phyloP scores from a whole-genome alignment of 106 monocot species.

The Cymbidium sinense region DNA sequence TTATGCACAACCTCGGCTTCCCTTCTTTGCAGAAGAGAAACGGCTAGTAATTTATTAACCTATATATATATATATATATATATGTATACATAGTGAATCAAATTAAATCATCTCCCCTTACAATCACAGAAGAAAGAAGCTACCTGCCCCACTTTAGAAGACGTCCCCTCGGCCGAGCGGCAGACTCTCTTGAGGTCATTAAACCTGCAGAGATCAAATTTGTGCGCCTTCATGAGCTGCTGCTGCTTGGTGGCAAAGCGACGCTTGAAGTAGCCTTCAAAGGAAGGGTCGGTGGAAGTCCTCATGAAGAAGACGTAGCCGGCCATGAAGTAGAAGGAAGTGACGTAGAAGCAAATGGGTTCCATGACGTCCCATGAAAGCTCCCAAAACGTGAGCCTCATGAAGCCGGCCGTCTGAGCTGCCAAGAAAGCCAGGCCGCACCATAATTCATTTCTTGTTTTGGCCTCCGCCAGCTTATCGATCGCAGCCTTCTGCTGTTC shows the following conservation, averaged over 20 bases:
- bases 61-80: neutral
- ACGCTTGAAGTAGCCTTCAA: slow-evolving; percentile 37
- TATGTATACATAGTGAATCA: neutral
- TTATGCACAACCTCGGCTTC: neutral
- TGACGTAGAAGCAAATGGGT: slow-evolving; percentile 55
- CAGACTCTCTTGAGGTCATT: slow-evolving; percentile 15
- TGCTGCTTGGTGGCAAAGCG: slow-evolving; percentile 28
- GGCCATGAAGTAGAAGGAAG: slow-evolving; percentile 37
- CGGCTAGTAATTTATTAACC: neutral
- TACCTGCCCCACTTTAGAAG: neutral
- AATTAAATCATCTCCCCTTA: neutral
- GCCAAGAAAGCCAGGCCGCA: slow-evolving; percentile 26
- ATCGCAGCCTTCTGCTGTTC: slow-evolving; percentile 36
- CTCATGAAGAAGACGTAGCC: slow-evolving; percentile 44
- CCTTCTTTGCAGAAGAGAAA: neutral
- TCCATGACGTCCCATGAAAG: slow-evolving; percentile 67
- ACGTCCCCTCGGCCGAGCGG: neutral
- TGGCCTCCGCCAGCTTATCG: slow-evolving; percentile 25
- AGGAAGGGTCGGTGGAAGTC: slow-evolving; percentile 37
- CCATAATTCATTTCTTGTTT: slow-evolving; percentile 33
- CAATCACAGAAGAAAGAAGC: neutral
- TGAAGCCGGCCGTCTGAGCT: slow-evolving; percentile 39
- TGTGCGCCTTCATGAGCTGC: slow-evolving; percentile 22
- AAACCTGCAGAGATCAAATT: slow-evolving; percentile 19
- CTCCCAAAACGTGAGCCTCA: slow-evolving; percentile 64